phyloP scores from a whole-genome alignment of 1,139 yeast species.

The Pichia sp. region DNA sequence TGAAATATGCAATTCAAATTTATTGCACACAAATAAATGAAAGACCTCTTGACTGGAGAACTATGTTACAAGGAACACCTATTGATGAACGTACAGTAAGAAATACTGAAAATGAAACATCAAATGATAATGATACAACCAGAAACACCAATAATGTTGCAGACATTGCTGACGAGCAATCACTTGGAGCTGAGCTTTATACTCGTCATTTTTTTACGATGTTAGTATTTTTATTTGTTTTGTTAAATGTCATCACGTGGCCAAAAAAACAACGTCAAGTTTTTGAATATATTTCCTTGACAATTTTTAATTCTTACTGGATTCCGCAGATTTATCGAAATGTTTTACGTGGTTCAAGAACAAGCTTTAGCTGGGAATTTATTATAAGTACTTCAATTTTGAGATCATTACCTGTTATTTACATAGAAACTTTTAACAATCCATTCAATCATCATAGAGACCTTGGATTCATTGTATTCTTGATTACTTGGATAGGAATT shows the following conservation, averaged over 20 bases:
- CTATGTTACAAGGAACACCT: conserved; percentile 52
- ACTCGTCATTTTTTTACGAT: conserved; percentile 56
- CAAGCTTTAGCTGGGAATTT: conserved; percentile 65
- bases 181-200: conserved; percentile 54
- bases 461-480: conserved; percentile 38
- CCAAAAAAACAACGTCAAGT: conserved; percentile 48
- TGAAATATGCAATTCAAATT: conserved; percentile 66
- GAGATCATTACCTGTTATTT: conserved; percentile 59
- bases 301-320: conserved; percentile 70
- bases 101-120: too few relatives aligned
- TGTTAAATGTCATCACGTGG: conserved; percentile 60
- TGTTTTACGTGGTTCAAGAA: conserved; percentile 63
- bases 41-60: conserved; percentile 55
- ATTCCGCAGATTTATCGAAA: conserved; percentile 85
- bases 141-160: conserved; percentile 14
- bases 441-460: conserved; percentile 58
- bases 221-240: conserved; percentile 52
- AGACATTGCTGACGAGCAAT: conserved; percentile 31
- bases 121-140: conserved; percentile 13
- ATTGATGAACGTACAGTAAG: conserved; percentile 28
- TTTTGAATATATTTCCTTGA: conserved; percentile 51
- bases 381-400: conserved; percentile 59
- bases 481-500: conserved; percentile 47
- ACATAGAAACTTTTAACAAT: conserved; percentile 42
- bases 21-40: conserved; percentile 73